phyloP scores from a whole-genome alignment of 2,329 filamentous ascomycete genomes.

The Alternaria sp. region DNA sequence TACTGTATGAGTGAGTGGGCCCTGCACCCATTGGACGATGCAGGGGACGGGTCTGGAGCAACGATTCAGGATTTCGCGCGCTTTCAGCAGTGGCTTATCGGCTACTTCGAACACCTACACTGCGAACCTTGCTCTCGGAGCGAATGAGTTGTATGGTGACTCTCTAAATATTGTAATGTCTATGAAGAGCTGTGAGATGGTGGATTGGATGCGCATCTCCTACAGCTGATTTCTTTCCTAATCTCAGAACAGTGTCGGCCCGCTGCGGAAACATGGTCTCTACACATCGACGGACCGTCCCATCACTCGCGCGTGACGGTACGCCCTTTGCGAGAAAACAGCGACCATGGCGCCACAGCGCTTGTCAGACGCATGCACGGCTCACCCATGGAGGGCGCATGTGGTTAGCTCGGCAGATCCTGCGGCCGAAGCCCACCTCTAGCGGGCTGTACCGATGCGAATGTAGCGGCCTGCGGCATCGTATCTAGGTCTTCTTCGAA shows the following conservation, averaged over 20 bases:
- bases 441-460: not conserved
- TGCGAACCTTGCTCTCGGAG: not conserved
- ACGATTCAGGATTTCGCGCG: not conserved
- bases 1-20: not conserved
- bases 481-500: not conserved
- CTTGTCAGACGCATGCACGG: slow-evolving; percentile 12
- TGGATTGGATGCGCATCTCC: not conserved
- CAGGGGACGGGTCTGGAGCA: not conserved
- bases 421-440: slow-evolving; percentile 9
- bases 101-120: not conserved
- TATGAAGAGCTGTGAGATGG: not conserved
- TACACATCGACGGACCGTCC: slow-evolving; percentile 1
- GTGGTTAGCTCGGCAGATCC: slow-evolving; percentile 3
- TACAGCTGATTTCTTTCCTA: not conserved
- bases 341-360: slow-evolving; percentile 13
- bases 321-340: not conserved
- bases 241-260: not conserved
- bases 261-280: not conserved
- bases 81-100: not conserved
- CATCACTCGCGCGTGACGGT: not conserved
- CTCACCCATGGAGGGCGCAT: slow-evolving; percentile 8
- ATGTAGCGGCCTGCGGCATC: slow-evolving; percentile 7
- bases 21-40: not conserved
- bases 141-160: not conserved
- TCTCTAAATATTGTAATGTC: not conserved